Conservation (phyloP, 257 asterid species). For the Nicotiana tomentosiformis region DNA sequence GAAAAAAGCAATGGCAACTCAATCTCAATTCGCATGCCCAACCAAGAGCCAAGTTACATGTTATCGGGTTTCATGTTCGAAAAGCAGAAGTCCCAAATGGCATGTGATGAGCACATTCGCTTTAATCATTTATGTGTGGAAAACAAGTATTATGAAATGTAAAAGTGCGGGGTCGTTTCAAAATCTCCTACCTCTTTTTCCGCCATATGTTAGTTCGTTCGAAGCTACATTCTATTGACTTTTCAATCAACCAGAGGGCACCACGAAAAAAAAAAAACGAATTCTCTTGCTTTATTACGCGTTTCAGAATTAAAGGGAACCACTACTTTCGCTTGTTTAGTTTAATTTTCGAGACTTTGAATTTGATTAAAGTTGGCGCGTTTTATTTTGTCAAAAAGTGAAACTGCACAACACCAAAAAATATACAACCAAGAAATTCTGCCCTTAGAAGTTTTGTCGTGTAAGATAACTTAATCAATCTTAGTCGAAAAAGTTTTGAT, state of each 20-base stretch:
- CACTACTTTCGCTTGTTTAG: neutral
- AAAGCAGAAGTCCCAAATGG: neutral
- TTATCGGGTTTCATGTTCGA: neutral
- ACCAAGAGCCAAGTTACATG: neutral
- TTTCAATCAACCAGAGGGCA: slow-evolving; percentile 4
- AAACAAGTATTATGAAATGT: neutral
- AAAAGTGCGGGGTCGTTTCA: neutral
- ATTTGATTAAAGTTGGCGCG: neutral
- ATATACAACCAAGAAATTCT: neutral
- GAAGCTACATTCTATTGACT: neutral
- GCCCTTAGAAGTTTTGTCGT: neutral
- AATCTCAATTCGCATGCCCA: neutral
- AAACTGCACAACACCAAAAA: neutral
- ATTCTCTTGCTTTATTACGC: neutral
- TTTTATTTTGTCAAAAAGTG: neutral
- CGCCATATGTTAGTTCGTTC: no score
- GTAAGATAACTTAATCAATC: neutral
- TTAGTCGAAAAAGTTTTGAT: no score
- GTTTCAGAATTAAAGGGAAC: neutral
- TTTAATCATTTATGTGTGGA: neutral
- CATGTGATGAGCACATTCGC: neutral
- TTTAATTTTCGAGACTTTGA: neutral
- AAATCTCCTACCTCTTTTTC: neutral
- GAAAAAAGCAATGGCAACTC: neutral
- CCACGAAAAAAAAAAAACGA: neutral